Evolutionary conservation across 805 yeast genomes (phyloP), one percentile per base, ranked within the genome.

Genomic region (Wickerhamomyces tratensis): DNA sequence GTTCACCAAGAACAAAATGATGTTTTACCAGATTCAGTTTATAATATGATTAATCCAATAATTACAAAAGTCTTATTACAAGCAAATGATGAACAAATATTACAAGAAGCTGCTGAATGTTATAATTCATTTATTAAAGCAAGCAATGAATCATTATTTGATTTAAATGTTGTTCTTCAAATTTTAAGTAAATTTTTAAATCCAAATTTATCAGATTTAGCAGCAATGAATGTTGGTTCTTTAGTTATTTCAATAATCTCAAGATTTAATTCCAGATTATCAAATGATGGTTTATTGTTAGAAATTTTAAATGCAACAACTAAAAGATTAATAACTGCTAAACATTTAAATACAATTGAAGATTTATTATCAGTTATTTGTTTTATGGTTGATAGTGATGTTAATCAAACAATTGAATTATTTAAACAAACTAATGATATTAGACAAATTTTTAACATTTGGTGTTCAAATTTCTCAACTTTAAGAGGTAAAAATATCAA

Each of bases 401-500:
- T 93, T 0, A 59, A 59, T 7, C 79, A 79, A 14, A 79, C 86
- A 34, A 62, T 89, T 3, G 68, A 76, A 35, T 79, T 86, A 44
- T 69, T 91, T 41, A 63, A 68, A 20, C 63, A 75, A 43, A 49
- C 49, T 6, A 43, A 66, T 8, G 57, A 50, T 7, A 64, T 88
- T 9, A 64, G 65, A 25, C 61, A 72, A 4, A 76, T 86, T 1
- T 58, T 91, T 41, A 80, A 82, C 2, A 80, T 84, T 41, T 93
- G 98, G 98, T 72, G 91, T 39, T 77, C 76, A 26, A 74, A 86
- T 3, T 89, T 86, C 60, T 91, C 86, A 51, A 77, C 82, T 2
- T 74, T 89, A 35, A 70, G 91, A 46, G 96, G 97, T 0, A 84
- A 79, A 27, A 77, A 77, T 44, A 86, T 89, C 39, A 70, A 75